These are phyloP conservation scores for Trichosporon inkin DNA, from an alignment of 1,284 basidiomycete genomes.

Conservation along the genomic window DNA sequence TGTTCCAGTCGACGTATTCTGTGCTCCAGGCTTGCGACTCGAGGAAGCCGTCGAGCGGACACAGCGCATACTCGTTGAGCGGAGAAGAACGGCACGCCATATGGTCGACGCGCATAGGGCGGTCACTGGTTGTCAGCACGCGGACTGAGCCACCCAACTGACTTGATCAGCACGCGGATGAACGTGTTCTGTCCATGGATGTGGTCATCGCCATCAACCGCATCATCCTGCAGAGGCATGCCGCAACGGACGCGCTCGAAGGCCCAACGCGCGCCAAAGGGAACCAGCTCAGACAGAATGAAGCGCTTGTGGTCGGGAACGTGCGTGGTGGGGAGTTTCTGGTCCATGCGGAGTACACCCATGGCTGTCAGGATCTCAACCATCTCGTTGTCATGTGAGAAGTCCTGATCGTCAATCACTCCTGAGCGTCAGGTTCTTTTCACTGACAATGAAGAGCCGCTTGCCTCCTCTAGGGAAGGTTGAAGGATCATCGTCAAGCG, in stretches of 20 bases:
- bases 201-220: constrained; percentile 10
- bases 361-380: constrained; percentile 69
- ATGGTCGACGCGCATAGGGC: constrained; percentile 30
- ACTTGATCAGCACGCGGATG: constrained; percentile 46
- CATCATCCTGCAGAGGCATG: constrained; percentile 34
- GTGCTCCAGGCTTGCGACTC: constrained; percentile 65
- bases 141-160: constrained; percentile 15
- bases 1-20: constrained; percentile 56
- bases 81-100: constrained; percentile 60
- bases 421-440: not conserved
- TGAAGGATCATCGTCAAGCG: constrained; percentile 60
- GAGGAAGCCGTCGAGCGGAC: constrained; percentile 63
- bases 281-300: constrained; percentile 35
- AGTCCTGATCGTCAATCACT: constrained; percentile 54
- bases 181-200: constrained; percentile 33
- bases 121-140: constrained; percentile 27
- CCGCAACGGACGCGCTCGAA: constrained; percentile 42
- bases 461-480: constrained; percentile 62
- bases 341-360: constrained; percentile 53
- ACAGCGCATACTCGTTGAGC: constrained; percentile 58
- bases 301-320: constrained; percentile 30
- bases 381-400: constrained; percentile 78
- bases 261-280: constrained; percentile 40
- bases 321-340: constrained; percentile 9
- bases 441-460: constrained; percentile 42